These are phyloP conservation scores for Aspergillus flavus DNA, from an alignment of 2,329 filamentous ascomycete species.

Conservation along the genomic window DNA sequence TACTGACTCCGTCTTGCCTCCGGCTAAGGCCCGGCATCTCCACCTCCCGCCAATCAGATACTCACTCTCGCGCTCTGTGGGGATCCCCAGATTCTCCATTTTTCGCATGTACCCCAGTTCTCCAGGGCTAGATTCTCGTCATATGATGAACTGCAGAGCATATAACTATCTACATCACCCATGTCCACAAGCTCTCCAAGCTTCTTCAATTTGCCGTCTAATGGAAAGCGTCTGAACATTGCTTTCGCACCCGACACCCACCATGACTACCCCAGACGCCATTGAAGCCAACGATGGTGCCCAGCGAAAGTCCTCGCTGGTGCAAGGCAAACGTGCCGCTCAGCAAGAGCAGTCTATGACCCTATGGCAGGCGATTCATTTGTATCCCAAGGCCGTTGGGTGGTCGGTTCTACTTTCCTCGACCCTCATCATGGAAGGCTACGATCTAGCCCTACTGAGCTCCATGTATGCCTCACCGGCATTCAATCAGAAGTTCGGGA, in stretches of 20 bases:
- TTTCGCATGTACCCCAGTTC: background rate
- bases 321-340: conserved; percentile 31
- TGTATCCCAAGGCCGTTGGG: conserved; percentile 38
- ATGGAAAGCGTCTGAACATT: background rate
- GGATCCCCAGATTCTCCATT: conserved; percentile 5
- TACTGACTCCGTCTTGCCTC: background rate
- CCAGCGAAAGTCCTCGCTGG: conserved; percentile 12
- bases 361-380: conserved; percentile 31
- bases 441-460: conserved; percentile 40
- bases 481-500: conserved; percentile 36
- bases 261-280: conserved; percentile 1
- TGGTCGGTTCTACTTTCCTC: conserved; percentile 43
- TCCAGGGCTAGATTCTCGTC: background rate
- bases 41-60: background rate
- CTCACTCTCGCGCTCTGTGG: background rate
- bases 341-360: conserved; percentile 40
- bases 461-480: conserved; percentile 35
- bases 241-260: background rate
- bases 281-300: conserved; percentile 6
- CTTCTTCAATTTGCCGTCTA: background rate
- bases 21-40: background rate
- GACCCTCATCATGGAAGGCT: conserved; percentile 46
- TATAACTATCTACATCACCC: background rate
- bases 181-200: background rate
- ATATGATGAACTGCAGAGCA: background rate